Evolutionary conservation across 345 rosid species (phyloP).

Genomic region (Melaleuca alternifolia): DNA sequence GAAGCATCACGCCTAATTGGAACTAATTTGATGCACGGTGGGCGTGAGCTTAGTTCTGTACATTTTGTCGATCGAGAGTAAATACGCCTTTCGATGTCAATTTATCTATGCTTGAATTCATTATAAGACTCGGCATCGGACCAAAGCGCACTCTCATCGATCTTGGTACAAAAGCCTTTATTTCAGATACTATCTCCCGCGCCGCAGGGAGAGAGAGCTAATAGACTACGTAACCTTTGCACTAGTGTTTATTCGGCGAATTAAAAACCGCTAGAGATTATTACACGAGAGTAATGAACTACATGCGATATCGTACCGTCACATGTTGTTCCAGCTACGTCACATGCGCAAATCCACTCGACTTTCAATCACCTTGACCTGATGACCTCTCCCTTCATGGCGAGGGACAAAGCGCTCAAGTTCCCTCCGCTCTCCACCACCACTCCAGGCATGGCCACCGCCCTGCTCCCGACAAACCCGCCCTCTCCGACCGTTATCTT

Average conservation of each 20-base stretch:
- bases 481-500: slow-evolving; percentile 37
- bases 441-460: slow-evolving; percentile 53
- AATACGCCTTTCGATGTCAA: background rate
- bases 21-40: background rate
- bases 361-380: slow-evolving; percentile 3
- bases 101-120: background rate
- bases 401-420: slow-evolving; percentile 34
- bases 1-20: background rate
- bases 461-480: slow-evolving; percentile 46
- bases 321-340: background rate
- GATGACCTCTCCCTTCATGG: slow-evolving; percentile 50
- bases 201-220: background rate
- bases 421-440: slow-evolving; percentile 38
- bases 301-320: background rate
- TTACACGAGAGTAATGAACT: background rate
- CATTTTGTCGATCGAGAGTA: background rate
- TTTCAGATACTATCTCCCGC: background rate
- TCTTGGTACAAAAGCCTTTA: background rate
- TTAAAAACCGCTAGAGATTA: background rate
- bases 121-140: background rate
- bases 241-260: background rate
- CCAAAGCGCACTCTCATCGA: background rate
- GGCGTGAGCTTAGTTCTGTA: background rate
- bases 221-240: background rate
- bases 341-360: background rate